Evolutionary conservation across 2,329 filamentous ascomycete genomes (phyloP).

Genomic region (Drechslerella dactyloides): DNA sequence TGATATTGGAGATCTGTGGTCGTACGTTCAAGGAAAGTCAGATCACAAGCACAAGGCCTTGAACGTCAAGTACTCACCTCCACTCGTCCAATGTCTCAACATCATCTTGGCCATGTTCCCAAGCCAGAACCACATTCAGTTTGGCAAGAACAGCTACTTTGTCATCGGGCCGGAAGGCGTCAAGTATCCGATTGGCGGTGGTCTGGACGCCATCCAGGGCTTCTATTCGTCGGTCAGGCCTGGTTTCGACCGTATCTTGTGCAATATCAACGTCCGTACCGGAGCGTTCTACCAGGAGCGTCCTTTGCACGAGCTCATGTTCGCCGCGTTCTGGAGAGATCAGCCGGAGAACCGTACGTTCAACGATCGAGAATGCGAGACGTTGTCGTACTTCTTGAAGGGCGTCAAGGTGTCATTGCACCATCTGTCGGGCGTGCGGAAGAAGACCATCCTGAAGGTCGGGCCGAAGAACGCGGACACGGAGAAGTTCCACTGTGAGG

Average conservation of each 20-base stretch:
- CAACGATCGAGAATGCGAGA: slow-evolving; percentile 20
- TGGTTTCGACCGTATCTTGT: slow-evolving; percentile 65
- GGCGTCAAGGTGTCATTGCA: slow-evolving; percentile 43
- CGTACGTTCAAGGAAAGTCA: slow-evolving; percentile 51
- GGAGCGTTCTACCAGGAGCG: slow-evolving; percentile 65
- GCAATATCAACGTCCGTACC: slow-evolving; percentile 70
- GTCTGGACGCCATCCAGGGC: slow-evolving; percentile 67
- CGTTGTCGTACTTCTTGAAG: slow-evolving; percentile 18
- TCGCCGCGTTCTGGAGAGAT: slow-evolving; percentile 18
- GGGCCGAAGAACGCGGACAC: slow-evolving; percentile 55
- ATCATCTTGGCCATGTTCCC: slow-evolving; percentile 53
- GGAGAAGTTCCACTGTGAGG: slow-evolving; percentile 58
- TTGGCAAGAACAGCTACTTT: slow-evolving; percentile 55
- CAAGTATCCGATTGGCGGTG: slow-evolving; percentile 60
- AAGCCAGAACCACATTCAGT: slow-evolving; percentile 51
- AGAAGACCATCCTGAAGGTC: slow-evolving; percentile 55
- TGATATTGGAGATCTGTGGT: slow-evolving; percentile 51
- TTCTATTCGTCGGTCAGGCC: slow-evolving; percentile 69
- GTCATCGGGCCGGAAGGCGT: slow-evolving; percentile 53
- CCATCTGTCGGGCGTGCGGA: slow-evolving; percentile 53
- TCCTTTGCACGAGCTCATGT: slow-evolving; percentile 45
- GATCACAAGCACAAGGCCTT: slow-evolving; percentile 51
- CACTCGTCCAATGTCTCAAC: slow-evolving; percentile 52
- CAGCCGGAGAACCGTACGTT: slow-evolving; percentile 22
- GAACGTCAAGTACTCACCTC: slow-evolving; percentile 52